Conservation (phyloP, 176 grass and related monocot genomes). For the Canna indica region DNA sequence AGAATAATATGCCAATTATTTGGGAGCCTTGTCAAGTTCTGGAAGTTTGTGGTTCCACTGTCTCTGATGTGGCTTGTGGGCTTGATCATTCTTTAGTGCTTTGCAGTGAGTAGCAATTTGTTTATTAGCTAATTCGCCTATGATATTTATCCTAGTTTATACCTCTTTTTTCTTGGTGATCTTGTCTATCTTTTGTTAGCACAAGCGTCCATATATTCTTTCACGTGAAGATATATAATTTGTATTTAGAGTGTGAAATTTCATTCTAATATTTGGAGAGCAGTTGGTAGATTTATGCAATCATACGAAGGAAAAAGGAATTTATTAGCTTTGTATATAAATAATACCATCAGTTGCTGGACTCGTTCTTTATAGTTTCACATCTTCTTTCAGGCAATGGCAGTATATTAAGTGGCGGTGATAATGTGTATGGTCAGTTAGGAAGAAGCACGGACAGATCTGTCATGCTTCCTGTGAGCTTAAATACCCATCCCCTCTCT, state of each 20-base stretch:
- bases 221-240: not conserved
- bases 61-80: slow-evolving; percentile 80
- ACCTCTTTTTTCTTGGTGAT: not conserved
- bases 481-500: slow-evolving; percentile 38
- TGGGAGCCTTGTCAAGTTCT: slow-evolving; percentile 72
- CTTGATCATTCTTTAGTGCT: slow-evolving; percentile 81
- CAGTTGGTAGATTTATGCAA: not conserved
- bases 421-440: slow-evolving; percentile 70
- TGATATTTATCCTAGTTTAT: not conserved
- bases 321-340: not conserved
- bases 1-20: slow-evolving; percentile 73
- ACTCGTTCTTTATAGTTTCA: not conserved
- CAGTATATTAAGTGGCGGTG: slow-evolving; percentile 54
- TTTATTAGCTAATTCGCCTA: not conserved
- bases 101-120: slow-evolving; percentile 46
- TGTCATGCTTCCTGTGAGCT: slow-evolving; percentile 41
- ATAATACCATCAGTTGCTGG: not conserved
- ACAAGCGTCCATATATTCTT: not conserved
- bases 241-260: not conserved
- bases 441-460: slow-evolving; percentile 37
- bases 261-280: not conserved
- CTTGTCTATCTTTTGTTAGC: not conserved
- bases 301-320: not conserved
- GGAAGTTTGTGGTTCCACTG: slow-evolving; percentile 42
- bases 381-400: slow-evolving; percentile 43